A percentile compares a stretch with the other conserved stretches of the same genome.
Conservation (phyloP, 371 early-diverging fungal genomes). For the Syncephalastrum contaminatum region DNA sequence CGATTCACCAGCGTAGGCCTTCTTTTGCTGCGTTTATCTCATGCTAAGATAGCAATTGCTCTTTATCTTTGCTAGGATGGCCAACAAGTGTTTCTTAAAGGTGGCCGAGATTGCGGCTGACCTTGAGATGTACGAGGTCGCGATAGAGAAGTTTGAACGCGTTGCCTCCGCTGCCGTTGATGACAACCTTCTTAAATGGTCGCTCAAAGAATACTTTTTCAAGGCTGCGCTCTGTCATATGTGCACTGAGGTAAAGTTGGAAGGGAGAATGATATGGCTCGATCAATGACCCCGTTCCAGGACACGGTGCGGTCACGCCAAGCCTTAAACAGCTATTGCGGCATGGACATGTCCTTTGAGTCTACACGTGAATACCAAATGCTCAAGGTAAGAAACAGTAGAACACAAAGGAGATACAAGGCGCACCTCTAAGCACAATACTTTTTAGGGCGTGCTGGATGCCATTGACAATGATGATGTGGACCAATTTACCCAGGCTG, state of each 20-base stretch:
- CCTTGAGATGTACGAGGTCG: conserved; percentile 83
- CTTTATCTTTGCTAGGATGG: conserved; percentile 29
- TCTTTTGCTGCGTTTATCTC: neutral
- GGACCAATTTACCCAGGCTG: conserved; percentile 78
- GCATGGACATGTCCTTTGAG: conserved; percentile 84
- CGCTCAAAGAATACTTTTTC: conserved; percentile 90
- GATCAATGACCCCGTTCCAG: conserved; percentile 21
- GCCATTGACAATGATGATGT: conserved; percentile 79
- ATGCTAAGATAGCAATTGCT: too few relatives aligned
- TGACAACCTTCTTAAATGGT: conserved; percentile 92
- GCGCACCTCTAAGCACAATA: too few relatives aligned
- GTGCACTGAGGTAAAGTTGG: conserved; percentile 56
- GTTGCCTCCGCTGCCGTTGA: conserved; percentile 83
- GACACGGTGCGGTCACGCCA: conserved; percentile 74
- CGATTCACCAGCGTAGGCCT: conserved; percentile 81
- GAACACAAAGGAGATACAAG: neutral
- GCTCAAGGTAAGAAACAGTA: conserved; percentile 49
- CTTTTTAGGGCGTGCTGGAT: conserved; percentile 59
- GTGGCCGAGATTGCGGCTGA: conserved; percentile 91
- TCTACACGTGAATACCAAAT: conserved; percentile 86
- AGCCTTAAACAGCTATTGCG: conserved; percentile 77
- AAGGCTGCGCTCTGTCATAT: conserved; percentile 92
- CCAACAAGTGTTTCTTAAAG: conserved; percentile 87
- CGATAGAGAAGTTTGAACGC: conserved; percentile 84
- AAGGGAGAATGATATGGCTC: neutral